Conservation (phyloP, 805 yeast genomes). For the Priceomyces haplophilus region DNA sequence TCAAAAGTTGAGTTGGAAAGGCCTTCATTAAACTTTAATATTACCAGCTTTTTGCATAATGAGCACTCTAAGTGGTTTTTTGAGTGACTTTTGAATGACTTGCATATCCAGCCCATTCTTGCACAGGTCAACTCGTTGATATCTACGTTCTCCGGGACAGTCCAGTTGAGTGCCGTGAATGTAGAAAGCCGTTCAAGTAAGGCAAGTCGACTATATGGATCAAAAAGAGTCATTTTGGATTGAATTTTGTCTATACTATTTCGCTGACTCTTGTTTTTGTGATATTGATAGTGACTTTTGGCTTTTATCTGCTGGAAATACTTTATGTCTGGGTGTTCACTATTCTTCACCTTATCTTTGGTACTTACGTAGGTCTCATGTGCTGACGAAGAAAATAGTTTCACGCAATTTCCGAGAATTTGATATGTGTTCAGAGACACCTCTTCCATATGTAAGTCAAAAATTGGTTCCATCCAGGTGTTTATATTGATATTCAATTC, state of each 20-base stretch:
- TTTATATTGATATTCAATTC: background rate
- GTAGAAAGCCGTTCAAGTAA: conserved; percentile 42
- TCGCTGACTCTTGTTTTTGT: conserved; percentile 22
- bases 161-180: conserved; percentile 49
- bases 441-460: conserved; percentile 11
- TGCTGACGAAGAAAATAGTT: conserved; percentile 17
- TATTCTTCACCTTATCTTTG: background rate
- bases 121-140: conserved; percentile 50
- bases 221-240: conserved; percentile 21
- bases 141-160: conserved; percentile 17
- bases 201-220: conserved; percentile 35
- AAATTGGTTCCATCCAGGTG: conserved; percentile 9
- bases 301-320: conserved; percentile 34
- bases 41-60: conserved; percentile 27
- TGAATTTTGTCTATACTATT: conserved; percentile 12
- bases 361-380: conserved; percentile 7
- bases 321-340: conserved; percentile 37
- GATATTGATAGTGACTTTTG: conserved; percentile 37
- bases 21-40: conserved; percentile 25
- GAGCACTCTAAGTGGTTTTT: conserved; percentile 35
- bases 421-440: conserved; percentile 17
- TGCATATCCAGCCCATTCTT: conserved; percentile 53
- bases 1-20: conserved; percentile 9
- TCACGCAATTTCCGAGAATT: conserved; percentile 24
- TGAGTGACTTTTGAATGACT: conserved; percentile 23